Evolutionary conservation across 441 rosid genomes (phyloP).

Genomic region (Populus hybrid): DNA sequence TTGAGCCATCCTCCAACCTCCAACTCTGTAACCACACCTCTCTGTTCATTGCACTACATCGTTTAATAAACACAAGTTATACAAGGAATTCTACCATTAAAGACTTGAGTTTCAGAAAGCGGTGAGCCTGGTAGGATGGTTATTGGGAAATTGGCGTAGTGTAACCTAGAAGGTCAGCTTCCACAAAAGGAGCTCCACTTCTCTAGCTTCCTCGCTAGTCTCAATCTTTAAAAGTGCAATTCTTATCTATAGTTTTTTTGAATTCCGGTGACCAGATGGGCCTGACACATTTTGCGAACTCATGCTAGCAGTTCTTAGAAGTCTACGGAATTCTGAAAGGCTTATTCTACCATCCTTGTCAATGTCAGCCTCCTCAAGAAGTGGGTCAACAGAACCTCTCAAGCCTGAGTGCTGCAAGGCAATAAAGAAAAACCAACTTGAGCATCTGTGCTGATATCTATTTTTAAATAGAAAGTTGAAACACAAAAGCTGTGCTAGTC

Average conservation of each 20-base stretch:
- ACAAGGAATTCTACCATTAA: background rate
- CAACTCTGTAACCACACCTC: slow-evolving; percentile 9
- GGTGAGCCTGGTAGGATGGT: background rate
- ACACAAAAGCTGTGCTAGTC: background rate
- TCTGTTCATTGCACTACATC: slow-evolving; percentile 7
- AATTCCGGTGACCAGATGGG: slow-evolving; percentile 40
- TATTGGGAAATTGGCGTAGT: background rate
- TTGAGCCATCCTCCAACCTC: slow-evolving; percentile 15
- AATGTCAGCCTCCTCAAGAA: slow-evolving; percentile 95
- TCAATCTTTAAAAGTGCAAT: slow-evolving; percentile 17
- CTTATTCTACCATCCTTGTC: slow-evolving; percentile 98
- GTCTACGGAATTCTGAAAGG: slow-evolving; percentile 86
- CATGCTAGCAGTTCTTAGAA: slow-evolving; percentile 93
- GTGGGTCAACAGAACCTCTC: slow-evolving; percentile 89
- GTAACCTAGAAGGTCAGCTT: slow-evolving; percentile 3
- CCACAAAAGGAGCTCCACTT: background rate
- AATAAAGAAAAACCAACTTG: slow-evolving; percentile 10
- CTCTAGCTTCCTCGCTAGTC: background rate
- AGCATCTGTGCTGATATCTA: background rate
- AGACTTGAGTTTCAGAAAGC: slow-evolving; percentile 12
- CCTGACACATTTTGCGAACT: slow-evolving; percentile 54
- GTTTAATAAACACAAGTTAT: slow-evolving; percentile 1
- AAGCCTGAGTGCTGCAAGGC: slow-evolving; percentile 79
- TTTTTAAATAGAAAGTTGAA: background rate
- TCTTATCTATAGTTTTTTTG: slow-evolving; percentile 32